Percentiles rank a stretch among this genome's conserved stretches.
phyloP scores from a whole-genome alignment of 2,329 filamentous ascomycete species.

The Colletotrichum euphorbiae region DNA sequence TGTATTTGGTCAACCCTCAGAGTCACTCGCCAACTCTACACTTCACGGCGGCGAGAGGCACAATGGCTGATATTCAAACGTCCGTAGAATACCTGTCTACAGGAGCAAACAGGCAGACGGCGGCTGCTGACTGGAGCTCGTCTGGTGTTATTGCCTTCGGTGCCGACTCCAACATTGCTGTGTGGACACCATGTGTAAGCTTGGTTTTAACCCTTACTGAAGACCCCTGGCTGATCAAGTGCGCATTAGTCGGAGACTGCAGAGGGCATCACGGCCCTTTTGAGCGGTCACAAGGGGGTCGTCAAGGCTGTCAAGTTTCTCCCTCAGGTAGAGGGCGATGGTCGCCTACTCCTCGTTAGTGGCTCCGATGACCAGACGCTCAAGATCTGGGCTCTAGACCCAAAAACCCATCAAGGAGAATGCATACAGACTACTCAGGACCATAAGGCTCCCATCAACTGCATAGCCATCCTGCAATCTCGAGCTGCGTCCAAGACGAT shows the following conservation, averaged over 20 bases:
- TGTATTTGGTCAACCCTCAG: conserved; percentile 50
- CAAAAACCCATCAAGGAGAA: conserved; percentile 46
- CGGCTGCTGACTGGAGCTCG: conserved; percentile 88
- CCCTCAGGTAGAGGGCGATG: conserved; percentile 58
- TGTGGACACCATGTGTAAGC: conserved; percentile 76
- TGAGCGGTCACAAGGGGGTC: conserved; percentile 80
- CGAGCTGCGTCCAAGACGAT: conserved; percentile 47
- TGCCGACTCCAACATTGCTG: conserved; percentile 85
- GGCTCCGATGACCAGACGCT: conserved; percentile 86
- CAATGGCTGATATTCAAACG: conserved; percentile 45
- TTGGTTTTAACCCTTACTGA: not conserved
- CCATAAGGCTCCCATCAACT: conserved; percentile 83
- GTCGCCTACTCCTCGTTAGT: conserved; percentile 73
- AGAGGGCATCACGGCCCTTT: conserved; percentile 72
- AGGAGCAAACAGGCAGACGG: conserved; percentile 91
- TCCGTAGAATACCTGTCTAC: conserved; percentile 72
- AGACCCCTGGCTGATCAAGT: not conserved
- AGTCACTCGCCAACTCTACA: conserved; percentile 42
- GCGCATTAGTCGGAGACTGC: conserved; percentile 31
- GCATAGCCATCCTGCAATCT: conserved; percentile 60
- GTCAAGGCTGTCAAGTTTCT: conserved; percentile 90
- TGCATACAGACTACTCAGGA: conserved; percentile 69
- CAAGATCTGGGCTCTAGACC: conserved; percentile 72
- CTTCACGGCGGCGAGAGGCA: conserved; percentile 13
- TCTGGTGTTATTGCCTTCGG: conserved; percentile 86